These are phyloP conservation scores for Syzygium jambos DNA, from an alignment of 345 rosid species.

Conservation along the genomic window DNA sequence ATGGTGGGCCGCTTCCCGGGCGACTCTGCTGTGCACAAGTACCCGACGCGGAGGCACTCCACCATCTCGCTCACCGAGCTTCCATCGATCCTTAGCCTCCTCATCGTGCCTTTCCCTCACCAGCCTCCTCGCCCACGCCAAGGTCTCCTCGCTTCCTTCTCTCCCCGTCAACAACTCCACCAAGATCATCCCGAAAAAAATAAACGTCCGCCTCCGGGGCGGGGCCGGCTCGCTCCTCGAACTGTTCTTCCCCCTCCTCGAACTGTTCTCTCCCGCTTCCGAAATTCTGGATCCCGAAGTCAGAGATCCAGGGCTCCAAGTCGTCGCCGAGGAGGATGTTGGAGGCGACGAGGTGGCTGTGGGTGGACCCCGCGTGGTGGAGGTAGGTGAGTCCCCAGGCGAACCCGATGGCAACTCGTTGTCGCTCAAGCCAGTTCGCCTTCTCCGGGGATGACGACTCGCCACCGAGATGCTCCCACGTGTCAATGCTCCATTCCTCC, in stretches of 20 bases:
- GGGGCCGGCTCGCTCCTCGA: background rate
- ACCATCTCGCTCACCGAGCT: conserved; percentile 67
- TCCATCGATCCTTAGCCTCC: conserved; percentile 38
- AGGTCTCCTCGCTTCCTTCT: conserved; percentile 42
- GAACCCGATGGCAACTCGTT: conserved; percentile 70
- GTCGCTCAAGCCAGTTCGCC: conserved; percentile 68
- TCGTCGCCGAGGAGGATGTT: conserved; percentile 65
- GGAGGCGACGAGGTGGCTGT: conserved; percentile 73
- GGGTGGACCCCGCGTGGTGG: conserved; percentile 76
- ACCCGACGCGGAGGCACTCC: conserved; percentile 74
- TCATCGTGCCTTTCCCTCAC: conserved; percentile 61
- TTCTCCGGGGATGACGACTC: conserved; percentile 35
- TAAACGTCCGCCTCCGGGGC: conserved; percentile 48
- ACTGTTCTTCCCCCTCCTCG: background rate
- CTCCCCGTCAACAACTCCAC: conserved; percentile 71
- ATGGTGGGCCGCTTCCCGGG: conserved; percentile 77
- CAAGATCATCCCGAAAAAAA: conserved; percentile 58
- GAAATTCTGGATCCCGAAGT: conserved; percentile 43
- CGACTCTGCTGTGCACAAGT: conserved; percentile 75
- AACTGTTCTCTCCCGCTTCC: background rate
- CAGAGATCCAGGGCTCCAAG: conserved; percentile 72
- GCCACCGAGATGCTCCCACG: conserved; percentile 56
- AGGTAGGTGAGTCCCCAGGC: conserved; percentile 91
- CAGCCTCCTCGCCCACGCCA: conserved; percentile 43
- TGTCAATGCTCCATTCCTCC: conserved; percentile 92